These are phyloP conservation scores for Akebia trifoliata DNA, from an alignment of 164 flowering plant genomes.

Conservation along the genomic window DNA sequence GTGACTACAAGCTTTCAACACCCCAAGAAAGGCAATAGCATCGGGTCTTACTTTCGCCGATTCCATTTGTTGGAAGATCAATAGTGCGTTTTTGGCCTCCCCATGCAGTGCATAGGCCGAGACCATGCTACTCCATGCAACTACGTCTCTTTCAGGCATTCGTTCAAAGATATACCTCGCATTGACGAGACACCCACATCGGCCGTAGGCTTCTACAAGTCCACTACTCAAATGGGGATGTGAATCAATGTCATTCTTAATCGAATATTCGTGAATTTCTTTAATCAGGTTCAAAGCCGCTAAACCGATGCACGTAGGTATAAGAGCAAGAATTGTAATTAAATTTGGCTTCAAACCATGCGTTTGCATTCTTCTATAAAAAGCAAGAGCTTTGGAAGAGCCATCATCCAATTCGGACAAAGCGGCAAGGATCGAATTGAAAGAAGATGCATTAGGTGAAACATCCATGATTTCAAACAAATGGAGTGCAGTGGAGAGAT, in stretches of 20 bases:
- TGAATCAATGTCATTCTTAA: constrained; percentile 33
- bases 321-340: constrained; percentile 52
- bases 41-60: constrained; percentile 46
- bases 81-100: constrained; percentile 41
- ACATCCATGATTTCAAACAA: constrained; percentile 55
- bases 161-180: constrained; percentile 34
- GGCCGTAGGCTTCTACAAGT: constrained; percentile 64
- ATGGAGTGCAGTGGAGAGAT: constrained; percentile 29
- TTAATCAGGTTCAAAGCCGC: constrained; percentile 39
- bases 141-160: constrained; percentile 53
- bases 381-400: constrained; percentile 33
- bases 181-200: constrained; percentile 46
- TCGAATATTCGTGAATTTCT: constrained; percentile 55
- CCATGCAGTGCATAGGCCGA: constrained; percentile 69
- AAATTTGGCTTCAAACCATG: constrained; percentile 41
- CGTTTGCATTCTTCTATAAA: constrained; percentile 40
- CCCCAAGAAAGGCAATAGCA: constrained; percentile 55
- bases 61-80: constrained; percentile 48
- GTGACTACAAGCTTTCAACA: constrained; percentile 74
- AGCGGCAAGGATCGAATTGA: constrained; percentile 50
- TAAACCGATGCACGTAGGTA: constrained; percentile 41
- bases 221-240: constrained; percentile 51
- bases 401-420: constrained; percentile 36
- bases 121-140: constrained; percentile 69
- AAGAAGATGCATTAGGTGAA: constrained; percentile 42